Evolutionary conservation across 2,329 filamentous ascomycete genomes (phyloP), one percentile per base, ranked within the genome.

Genomic region (Cladophialophora exuberans): DNA sequence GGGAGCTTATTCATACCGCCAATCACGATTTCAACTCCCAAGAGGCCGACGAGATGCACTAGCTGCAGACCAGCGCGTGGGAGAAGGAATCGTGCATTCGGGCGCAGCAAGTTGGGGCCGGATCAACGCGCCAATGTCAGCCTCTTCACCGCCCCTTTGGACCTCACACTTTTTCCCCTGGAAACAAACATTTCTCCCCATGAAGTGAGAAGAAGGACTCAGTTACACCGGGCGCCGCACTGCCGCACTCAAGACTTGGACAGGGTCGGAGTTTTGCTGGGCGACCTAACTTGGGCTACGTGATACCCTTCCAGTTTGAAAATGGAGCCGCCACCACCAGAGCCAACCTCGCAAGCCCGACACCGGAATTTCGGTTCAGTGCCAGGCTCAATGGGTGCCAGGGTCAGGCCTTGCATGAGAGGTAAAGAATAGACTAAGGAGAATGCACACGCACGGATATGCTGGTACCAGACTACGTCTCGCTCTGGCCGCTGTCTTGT

Each of bases 101-200:
- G 31, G 30, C 45, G 28, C 18, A 35, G 17, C 26, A 22, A 9
- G 18, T 26, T 39, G 33, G 13, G 36, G 33, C 44, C 17, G 33
- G 35, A 26, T 36, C 42, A 26, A 15, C 33, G 46, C 17, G 18
- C 30, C 41, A 25, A 28, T 39, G 52, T 56, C 50, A 56, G 55
- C 51, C 51, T 55, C 46, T 45, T 61, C 58, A 61, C 58, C 58
- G 58, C 52, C 46, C 47, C 55, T 61, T 49, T 54, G 52, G 52
- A 56, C 52, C 55, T 58, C 52, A 53, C n/a, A 20, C 25, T 31
- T 39, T 22, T 49, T 23, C 15, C 44, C 33, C 38, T 28, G 17
- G n/a, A 51, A 23, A 28, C 25, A 33, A 33, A 42, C 36, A 23
- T 13, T 35, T 23, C n/a, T n/a, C 7, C 18, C 18, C 31, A 30